phyloP scores from a whole-genome alignment of 768 basidiomycete species.

The Clitopilus passeckerianus region DNA sequence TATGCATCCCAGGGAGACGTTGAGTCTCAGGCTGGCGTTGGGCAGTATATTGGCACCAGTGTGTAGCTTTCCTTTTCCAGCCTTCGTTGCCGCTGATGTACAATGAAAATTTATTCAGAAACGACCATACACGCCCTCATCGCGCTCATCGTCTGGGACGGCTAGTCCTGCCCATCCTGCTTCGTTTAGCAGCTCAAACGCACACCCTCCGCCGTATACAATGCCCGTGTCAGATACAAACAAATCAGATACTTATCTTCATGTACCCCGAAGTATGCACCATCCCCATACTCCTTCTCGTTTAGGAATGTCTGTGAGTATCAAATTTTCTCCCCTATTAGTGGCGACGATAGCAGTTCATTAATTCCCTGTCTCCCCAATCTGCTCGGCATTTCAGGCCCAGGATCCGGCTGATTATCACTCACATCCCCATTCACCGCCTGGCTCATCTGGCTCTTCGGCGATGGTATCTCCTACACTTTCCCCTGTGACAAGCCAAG shows the following conservation, averaged over 20 bases:
- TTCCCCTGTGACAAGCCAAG: neutral
- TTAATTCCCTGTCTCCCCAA: neutral
- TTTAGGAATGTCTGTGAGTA: slow-evolving; percentile 13
- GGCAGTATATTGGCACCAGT: slow-evolving; percentile 61
- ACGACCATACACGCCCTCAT: slow-evolving; percentile 39
- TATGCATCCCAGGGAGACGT: slow-evolving; percentile 40
- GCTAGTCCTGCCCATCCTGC: slow-evolving; percentile 40
- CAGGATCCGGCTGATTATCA: neutral
- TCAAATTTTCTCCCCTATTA: neutral
- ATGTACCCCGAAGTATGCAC: slow-evolving; percentile 7
- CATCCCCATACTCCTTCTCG: slow-evolving; percentile 17
- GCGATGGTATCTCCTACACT: neutral
- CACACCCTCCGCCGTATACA: neutral
- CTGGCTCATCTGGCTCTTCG: slow-evolving; percentile 1
- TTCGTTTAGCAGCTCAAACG: neutral
- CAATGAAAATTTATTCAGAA: slow-evolving; percentile 29
- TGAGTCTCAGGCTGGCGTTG: slow-evolving; percentile 50
- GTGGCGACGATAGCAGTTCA: neutral
- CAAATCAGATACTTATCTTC: slow-evolving; percentile 17
- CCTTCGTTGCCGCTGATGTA: slow-evolving; percentile 6
- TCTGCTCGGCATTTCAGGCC: neutral
- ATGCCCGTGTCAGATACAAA: slow-evolving; percentile 14
- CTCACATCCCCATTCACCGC: slow-evolving; percentile 12
- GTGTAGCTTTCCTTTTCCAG: slow-evolving; percentile 20
- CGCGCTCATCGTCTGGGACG: slow-evolving; percentile 46